phyloP scores from a whole-genome alignment of 441 rosid species.

The Isatis lusitanica region DNA sequence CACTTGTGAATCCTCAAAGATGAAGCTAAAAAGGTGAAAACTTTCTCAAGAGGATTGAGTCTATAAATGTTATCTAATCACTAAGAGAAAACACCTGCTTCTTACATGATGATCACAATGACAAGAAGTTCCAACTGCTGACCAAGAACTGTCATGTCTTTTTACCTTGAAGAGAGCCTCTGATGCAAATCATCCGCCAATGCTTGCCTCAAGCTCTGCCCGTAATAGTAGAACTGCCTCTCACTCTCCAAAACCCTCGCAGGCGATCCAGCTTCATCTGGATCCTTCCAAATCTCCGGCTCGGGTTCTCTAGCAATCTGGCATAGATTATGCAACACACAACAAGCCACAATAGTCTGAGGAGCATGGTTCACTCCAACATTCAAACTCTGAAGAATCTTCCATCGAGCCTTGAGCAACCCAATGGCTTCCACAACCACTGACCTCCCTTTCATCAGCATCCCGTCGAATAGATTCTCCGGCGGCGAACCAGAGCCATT shows the following conservation, averaged over 20 bases:
- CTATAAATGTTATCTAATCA: slow-evolving; percentile 21
- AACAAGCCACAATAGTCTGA: slow-evolving; percentile 93
- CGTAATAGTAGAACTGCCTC: slow-evolving; percentile 75
- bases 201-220: slow-evolving; percentile 87
- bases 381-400: slow-evolving; percentile 87
- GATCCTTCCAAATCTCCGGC: slow-evolving; percentile 86
- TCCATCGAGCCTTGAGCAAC: slow-evolving; percentile 87
- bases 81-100: neutral
- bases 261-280: slow-evolving; percentile 69
- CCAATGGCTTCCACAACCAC: slow-evolving; percentile 91
- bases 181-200: slow-evolving; percentile 94
- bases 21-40: neutral
- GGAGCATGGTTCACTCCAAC: slow-evolving; percentile 91
- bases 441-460: slow-evolving; percentile 96
- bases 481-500: slow-evolving; percentile 79
- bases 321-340: slow-evolving; percentile 92
- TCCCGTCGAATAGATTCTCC: slow-evolving; percentile 87
- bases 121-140: neutral
- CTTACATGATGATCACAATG: slow-evolving; percentile 20
- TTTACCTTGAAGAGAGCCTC: slow-evolving; percentile 76
- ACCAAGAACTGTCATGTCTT: neutral
- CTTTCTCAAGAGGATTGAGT: slow-evolving; percentile 14
- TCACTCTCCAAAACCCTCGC: slow-evolving; percentile 82
- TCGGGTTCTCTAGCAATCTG: slow-evolving; percentile 96
- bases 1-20: slow-evolving; percentile 4